Conservation (phyloP, 2,329 filamentous ascomycete species). For the Alternaria brassicicola region DNA sequence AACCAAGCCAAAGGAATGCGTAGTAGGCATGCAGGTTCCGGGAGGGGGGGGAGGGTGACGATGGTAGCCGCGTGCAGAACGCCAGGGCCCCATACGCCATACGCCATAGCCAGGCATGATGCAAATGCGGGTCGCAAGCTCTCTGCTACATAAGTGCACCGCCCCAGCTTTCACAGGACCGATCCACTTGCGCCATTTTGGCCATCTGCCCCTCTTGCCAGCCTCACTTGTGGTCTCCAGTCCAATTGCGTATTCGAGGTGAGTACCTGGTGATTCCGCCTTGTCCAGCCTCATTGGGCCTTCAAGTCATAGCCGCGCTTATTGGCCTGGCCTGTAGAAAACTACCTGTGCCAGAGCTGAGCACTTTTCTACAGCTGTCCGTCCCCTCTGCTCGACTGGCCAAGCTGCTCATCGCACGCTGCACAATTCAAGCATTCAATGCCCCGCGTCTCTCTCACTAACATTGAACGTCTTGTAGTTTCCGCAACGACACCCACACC, state of each 20-base stretch:
- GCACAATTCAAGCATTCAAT: constrained; percentile 26
- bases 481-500: constrained; percentile 15
- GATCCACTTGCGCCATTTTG: constrained; percentile 28
- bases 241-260: constrained; percentile 21
- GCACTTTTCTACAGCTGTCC: constrained; percentile 20
- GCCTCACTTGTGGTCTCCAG: constrained; percentile 4
- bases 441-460: constrained; percentile 24
- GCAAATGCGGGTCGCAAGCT: constrained; percentile 39
- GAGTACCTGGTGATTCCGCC: constrained; percentile 21
- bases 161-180: constrained; percentile 22
- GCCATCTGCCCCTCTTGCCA: constrained; percentile 5
- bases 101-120: constrained; percentile 30
- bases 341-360: constrained; percentile 21
- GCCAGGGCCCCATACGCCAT: constrained; percentile 33
- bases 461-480: constrained; percentile 26
- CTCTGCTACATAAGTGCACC: constrained; percentile 37
- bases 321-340: constrained; percentile 25
- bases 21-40: constrained; percentile 21
- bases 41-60: constrained; percentile 14
- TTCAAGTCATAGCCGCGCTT: constrained; percentile 19
- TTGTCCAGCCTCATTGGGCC: constrained; percentile 27
- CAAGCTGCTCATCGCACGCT: constrained; percentile 33
- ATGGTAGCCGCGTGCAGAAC: constrained; percentile 33
- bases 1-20: constrained; percentile 1
- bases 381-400: constrained; percentile 15